Conservation (phyloP, 2,329 filamentous ascomycete species). For the Madurella fahalii region DNA sequence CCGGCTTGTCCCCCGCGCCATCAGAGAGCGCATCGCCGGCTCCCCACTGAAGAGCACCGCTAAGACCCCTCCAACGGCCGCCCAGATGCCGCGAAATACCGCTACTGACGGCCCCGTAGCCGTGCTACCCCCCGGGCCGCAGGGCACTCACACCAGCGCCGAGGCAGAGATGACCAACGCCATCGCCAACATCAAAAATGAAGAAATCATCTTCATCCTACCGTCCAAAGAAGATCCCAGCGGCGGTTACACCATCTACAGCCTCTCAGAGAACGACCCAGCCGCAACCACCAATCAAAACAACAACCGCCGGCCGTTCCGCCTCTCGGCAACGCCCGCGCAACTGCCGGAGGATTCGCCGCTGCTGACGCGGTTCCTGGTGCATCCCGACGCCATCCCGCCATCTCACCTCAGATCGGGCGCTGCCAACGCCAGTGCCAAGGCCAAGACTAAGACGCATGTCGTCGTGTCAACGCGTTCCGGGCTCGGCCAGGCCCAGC, state of each 20-base stretch:
- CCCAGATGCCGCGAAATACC: conserved; percentile 14
- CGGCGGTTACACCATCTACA: conserved; percentile 21
- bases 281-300: neutral
- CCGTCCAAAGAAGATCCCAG: neutral
- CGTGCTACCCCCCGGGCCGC: neutral
- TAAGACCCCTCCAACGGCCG: neutral
- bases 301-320: conserved; percentile 15
- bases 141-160: neutral
- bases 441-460: conserved; percentile 38
- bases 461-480: conserved; percentile 65
- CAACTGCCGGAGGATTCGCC: conserved; percentile 32
- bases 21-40: neutral
- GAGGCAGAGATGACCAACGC: conserved; percentile 1
- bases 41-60: too few species aligned
- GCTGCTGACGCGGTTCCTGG: conserved; percentile 35
- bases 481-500: conserved; percentile 54
- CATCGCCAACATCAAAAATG: conserved; percentile 2
- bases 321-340: conserved; percentile 20
- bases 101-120: neutral
- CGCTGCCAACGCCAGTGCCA: neutral
- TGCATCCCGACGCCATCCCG: conserved; percentile 37
- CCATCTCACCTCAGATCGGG: conserved; percentile 13
- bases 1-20: conserved; percentile 1
- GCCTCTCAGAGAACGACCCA: conserved; percentile 13
- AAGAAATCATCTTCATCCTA: conserved; percentile 27